Base-by-base conservation (phyloP, 768 basidiomycete species). In the Lactifluus echinatus region DNA sequence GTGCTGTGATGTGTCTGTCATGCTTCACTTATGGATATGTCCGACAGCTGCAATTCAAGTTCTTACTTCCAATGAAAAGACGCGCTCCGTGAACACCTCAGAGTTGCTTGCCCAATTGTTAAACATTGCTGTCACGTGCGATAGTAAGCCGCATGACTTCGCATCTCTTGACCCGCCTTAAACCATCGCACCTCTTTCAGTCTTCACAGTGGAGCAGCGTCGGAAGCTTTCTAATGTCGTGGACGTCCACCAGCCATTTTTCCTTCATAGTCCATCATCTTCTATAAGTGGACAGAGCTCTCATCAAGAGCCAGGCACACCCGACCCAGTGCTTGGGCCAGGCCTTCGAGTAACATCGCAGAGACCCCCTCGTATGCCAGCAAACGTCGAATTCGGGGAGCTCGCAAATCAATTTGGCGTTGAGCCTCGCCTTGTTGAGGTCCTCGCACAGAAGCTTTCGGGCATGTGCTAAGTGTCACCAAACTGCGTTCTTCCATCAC, bases 271-370 rank as follows among this genome's bases (percentile, higher is more conserved):
- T 50, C 62, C 62, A 12, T 37, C 53, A 8, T 63, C 62, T 46
- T 62, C 60, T 34, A 47, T 36, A 17, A 63, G 54, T 17, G 55
- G 62, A 36, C 54, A 50, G 28, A 63, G 62, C 49, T 63, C 60
- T 31, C 55, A 48, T 23, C 50, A 50, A 8, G 58, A 60, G 11
- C 53, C 49, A 21, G 44, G 56, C 37, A 63, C 62, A 8, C 62
- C 60, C 21, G 62, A 63, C 33, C 56, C 49, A 21, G 7, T 34
- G n/a, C n/a, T 40, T 45, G 73, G 85, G 31, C 76, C 82, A 42
- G 66, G 87, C 26, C 79, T 88, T 44, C 79, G 86, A 65, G 83
- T 83, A 3, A 76, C 87, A 44, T 82, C 79, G 39, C 81, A 84
- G 59, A 76, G 85, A 49, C 72, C 87, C 60, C 70, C 70, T 3